Conservation (phyloP, 441 rosid species). For the Erodium trifolium region DNA sequence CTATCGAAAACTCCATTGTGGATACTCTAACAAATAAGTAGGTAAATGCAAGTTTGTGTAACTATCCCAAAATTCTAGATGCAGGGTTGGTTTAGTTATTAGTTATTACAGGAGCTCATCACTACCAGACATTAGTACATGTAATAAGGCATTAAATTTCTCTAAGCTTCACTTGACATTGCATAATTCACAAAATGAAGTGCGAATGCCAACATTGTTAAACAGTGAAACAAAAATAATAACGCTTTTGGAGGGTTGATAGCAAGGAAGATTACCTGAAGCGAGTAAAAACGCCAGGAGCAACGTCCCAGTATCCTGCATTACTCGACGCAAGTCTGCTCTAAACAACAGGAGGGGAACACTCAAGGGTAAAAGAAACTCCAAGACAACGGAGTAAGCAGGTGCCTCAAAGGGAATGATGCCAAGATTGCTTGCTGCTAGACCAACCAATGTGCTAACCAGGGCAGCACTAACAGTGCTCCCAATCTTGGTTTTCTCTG, state of each 20-base stretch:
- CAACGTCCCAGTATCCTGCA: conserved; percentile 58
- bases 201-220: no score
- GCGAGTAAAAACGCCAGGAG: conserved; percentile 67
- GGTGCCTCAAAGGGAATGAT: conserved; percentile 48
- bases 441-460: conserved; percentile 67
- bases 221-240: no score
- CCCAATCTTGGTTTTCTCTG: conserved; percentile 73
- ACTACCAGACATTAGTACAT: no score
- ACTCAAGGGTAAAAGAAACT: conserved; percentile 59
- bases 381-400: conserved; percentile 48
- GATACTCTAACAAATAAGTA: no score
- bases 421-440: conserved; percentile 67
- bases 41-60: no score
- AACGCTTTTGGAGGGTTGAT: neutral
- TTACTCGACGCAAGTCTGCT: conserved; percentile 64
- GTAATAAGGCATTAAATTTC: no score
- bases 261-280: conserved; percentile 37
- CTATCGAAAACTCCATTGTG: no score
- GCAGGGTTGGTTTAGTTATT: no score
- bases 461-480: conserved; percentile 62
- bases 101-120: no score
- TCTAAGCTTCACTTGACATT: no score
- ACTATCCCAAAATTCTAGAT: no score
- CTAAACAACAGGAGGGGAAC: conserved; percentile 67
- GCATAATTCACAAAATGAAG: neutral